A percentile compares a stretch with the other conserved stretches of the same genome.
phyloP scores from a whole-genome alignment of 2,329 filamentous ascomycete genomes.

The Ophiostoma himal-ulmi region DNA sequence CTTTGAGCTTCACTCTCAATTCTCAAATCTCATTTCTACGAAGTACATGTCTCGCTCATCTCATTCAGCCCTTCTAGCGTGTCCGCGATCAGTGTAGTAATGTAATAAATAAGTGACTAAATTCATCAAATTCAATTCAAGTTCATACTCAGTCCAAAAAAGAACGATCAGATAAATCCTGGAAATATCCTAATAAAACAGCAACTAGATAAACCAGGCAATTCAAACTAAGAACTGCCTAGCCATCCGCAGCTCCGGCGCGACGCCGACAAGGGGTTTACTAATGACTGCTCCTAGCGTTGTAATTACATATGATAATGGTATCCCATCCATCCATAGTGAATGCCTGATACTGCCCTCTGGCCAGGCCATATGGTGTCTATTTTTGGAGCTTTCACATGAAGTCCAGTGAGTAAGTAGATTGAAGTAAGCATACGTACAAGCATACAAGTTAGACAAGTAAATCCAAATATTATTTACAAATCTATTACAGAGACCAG shows the following conservation, averaged over 20 bases:
- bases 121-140: neutral
- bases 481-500: too few species aligned
- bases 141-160: neutral
- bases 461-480: too few species aligned
- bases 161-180: neutral
- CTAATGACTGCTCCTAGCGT: neutral
- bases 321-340: neutral
- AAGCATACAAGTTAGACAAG: neutral
- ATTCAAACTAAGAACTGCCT: neutral
- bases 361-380: neutral
- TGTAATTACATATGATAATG: neutral
- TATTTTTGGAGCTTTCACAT: neutral
- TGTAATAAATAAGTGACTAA: neutral
- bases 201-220: neutral
- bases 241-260: neutral
- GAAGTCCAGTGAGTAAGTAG: neutral
- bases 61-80: constrained; percentile 2
- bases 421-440: neutral
- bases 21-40: neutral
- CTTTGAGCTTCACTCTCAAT: neutral
- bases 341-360: neutral
- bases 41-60: neutral
- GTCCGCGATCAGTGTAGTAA: neutral
- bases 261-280: constrained; percentile 1
- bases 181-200: neutral